A percentile compares a stretch with the other conserved stretches of the same genome.
Conservation (phyloP, 768 basidiomycete species). For the Cantharellus anzutake region DNA sequence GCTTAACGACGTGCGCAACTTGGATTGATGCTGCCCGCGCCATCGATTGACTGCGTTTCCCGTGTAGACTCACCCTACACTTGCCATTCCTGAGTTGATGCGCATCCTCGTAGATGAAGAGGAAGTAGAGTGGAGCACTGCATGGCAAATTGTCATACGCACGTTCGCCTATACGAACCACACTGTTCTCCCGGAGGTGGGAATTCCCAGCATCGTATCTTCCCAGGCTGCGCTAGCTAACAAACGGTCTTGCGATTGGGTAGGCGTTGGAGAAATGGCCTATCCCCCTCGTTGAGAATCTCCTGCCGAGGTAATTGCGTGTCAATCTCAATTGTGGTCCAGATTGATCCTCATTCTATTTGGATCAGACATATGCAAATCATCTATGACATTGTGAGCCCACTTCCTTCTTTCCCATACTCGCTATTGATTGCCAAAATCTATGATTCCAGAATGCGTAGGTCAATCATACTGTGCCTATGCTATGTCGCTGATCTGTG, state of each 20-base stretch:
- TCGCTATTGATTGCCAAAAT: not conserved
- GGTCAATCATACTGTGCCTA: constrained; percentile 12
- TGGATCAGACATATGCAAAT: constrained; percentile 52
- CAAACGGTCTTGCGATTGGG: not conserved
- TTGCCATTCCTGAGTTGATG: constrained; percentile 92
- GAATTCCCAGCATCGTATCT: not conserved
- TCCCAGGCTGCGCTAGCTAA: not conserved
- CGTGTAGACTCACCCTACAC: constrained; percentile 77
- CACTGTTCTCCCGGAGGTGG: constrained; percentile 63
- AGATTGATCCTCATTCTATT: constrained; percentile 15
- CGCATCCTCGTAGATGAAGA: constrained; percentile 76
- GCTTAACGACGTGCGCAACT: constrained; percentile 58
- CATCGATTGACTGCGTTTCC: not conserved
- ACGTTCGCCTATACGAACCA: constrained; percentile 96
- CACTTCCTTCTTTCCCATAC: not conserved
- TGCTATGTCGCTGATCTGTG: not conserved
- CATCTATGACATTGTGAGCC: constrained; percentile 51
- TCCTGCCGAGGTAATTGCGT: constrained; percentile 49
- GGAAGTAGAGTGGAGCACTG: constrained; percentile 59
- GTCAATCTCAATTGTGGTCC: constrained; percentile 5
- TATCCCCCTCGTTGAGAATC: constrained; percentile 64
- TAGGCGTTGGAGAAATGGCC: constrained; percentile 51
- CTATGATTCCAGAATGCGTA: constrained; percentile 20
- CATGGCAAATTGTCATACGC: constrained; percentile 78
- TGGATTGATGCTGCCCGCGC: not conserved